Evolutionary conservation across 1,139 yeast genomes (phyloP).

Genomic region (Candida sojae): DNA sequence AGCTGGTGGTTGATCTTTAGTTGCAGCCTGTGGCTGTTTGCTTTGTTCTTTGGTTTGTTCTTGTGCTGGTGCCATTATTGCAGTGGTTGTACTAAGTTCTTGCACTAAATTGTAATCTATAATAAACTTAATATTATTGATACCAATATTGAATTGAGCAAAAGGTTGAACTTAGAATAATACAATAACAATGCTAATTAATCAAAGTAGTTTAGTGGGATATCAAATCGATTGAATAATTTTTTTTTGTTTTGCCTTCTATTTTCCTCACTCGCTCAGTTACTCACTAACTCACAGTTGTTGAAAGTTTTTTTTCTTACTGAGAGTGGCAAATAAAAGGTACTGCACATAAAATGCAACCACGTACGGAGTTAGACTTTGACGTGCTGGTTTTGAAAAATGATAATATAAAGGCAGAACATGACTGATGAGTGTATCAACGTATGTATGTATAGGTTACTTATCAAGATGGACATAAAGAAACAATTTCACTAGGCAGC

Average conservation of each 20-base stretch:
- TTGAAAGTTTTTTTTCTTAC: neutral
- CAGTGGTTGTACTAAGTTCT: neutral
- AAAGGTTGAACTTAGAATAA: neutral
- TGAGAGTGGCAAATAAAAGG: conserved; percentile 6
- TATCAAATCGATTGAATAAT: neutral
- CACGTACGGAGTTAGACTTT: neutral
- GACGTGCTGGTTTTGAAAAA: neutral
- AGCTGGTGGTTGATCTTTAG: conserved; percentile 15
- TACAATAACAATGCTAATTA: neutral
- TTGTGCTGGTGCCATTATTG: conserved; percentile 24
- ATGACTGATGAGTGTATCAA: no score
- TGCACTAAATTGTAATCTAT: neutral
- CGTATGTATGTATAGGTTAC: no score
- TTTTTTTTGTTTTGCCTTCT: neutral
- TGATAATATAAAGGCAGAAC: no score
- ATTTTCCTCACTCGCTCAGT: conserved; percentile 11
- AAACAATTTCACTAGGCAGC: no score
- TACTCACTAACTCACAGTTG: neutral
- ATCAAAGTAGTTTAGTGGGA: no score
- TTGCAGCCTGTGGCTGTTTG: conserved; percentile 5
- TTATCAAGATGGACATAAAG: no score
- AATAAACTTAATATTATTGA: neutral
- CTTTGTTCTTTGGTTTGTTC: conserved; percentile 16
- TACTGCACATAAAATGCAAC: conserved; percentile 4
- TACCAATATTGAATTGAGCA: no score